phyloP scores from a whole-genome alignment of 495 filamentous ascomycete genomes.

The Neurospora pannonica region DNA sequence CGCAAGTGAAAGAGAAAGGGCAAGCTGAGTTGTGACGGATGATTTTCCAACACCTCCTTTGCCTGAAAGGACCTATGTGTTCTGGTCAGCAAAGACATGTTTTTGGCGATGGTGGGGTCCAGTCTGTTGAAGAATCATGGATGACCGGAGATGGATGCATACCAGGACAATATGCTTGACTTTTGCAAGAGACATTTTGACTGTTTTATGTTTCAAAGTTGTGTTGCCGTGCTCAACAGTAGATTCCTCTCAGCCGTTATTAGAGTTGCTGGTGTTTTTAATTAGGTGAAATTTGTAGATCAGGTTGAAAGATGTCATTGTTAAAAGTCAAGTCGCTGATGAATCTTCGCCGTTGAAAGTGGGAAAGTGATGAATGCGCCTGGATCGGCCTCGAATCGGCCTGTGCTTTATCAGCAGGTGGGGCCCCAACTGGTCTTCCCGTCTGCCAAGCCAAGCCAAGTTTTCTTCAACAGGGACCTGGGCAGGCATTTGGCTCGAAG shows the following conservation, averaged over 20 bases:
- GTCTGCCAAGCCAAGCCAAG: neutral
- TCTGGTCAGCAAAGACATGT: neutral
- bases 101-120: conserved; percentile 7
- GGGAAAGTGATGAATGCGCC: conserved; percentile 1
- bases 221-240: too few species aligned
- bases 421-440: neutral
- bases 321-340: neutral
- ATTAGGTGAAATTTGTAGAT: neutral
- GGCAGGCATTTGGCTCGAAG: neutral
- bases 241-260: neutral
- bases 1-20: conserved; percentile 74
- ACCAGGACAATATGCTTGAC: conserved; percentile 55
- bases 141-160: conserved; percentile 11
- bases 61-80: conserved; percentile 70
- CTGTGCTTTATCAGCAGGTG: conserved; percentile 24
- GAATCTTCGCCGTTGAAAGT: neutral
- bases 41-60: conserved; percentile 99
- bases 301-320: neutral
- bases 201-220: neutral
- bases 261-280: neutral
- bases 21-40: conserved; percentile 89
- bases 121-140: neutral
- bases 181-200: conserved; percentile 46
- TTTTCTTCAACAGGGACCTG: neutral
- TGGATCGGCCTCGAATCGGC: conserved; percentile 19